Evolutionary conservation across 1,284 basidiomycete genomes (phyloP).

Genomic region (Schizophyllum amplum): DNA sequence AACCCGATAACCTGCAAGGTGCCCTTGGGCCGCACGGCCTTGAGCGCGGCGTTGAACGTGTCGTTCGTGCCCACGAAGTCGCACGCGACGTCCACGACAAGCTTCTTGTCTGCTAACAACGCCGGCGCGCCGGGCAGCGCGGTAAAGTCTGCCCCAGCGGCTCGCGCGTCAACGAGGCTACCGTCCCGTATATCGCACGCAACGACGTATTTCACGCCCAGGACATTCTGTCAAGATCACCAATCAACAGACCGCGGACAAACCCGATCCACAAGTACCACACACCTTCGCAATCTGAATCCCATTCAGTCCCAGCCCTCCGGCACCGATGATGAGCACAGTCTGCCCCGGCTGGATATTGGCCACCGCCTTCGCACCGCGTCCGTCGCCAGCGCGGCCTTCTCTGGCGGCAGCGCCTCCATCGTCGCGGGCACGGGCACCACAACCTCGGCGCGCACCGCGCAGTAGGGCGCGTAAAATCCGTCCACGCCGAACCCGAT

Average conservation of each 20-base stretch:
- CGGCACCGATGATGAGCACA: constrained; percentile 5
- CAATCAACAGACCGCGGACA: background rate
- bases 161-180: background rate
- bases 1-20: constrained; percentile 3
- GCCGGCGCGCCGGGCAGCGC: background rate
- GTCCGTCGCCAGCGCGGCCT: constrained; percentile 4
- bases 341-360: constrained; percentile 4
- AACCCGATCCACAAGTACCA: background rate
- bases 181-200: background rate
- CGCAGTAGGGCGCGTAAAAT: constrained; percentile 3
- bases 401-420: constrained; percentile 1
- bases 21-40: constrained; percentile 1
- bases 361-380: constrained; percentile 2
- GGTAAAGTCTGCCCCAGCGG: background rate
- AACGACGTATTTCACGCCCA: background rate
- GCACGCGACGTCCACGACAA: constrained; percentile 3
- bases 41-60: background rate
- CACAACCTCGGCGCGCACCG: background rate
- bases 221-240: background rate
- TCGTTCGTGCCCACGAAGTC: constrained; percentile 2
- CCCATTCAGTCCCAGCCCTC: constrained; percentile 5
- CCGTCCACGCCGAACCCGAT: constrained; percentile 5
- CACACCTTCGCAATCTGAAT: constrained; percentile 8
- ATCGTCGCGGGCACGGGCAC: constrained; percentile 2
- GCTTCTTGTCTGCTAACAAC: background rate